phyloP scores from a whole-genome alignment of 148 eudicot species.

The Agrostemma githago region DNA sequence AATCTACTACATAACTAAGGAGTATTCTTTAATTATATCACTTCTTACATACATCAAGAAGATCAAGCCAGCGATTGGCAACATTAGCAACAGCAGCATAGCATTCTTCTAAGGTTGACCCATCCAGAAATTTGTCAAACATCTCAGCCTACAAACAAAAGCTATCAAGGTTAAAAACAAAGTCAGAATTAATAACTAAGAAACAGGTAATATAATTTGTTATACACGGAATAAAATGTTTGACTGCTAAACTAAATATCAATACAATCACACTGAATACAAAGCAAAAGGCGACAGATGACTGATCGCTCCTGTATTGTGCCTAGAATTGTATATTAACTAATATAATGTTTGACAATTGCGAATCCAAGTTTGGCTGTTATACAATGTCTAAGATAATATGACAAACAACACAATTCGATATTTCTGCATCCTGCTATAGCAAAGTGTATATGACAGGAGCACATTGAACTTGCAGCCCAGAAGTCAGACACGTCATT shows the following conservation, averaged over 20 bases:
- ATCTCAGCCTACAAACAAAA: slow-evolving; percentile 77
- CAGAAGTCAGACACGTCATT: not conserved
- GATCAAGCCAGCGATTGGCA: slow-evolving; percentile 99
- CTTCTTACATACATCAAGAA: slow-evolving; percentile 79
- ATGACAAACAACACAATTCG: not conserved
- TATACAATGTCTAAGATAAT: not conserved
- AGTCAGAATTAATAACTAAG: not conserved
- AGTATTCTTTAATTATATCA: not conserved
- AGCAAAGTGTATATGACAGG: not conserved
- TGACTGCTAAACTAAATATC: not conserved
- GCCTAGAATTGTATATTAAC: not conserved
- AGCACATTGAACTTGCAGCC: not conserved
- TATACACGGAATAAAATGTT: not conserved
- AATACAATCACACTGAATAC: not conserved
- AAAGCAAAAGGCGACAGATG: not conserved
- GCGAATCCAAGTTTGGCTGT: not conserved
- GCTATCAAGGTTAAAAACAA: slow-evolving; percentile 5
- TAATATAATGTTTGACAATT: slow-evolving; percentile 5
- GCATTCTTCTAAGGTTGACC: slow-evolving; percentile 91
- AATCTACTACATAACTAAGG: not conserved
- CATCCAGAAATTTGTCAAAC: slow-evolving; percentile 90
- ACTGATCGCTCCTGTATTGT: not conserved
- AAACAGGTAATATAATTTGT: not conserved
- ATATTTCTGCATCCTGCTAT: not conserved
- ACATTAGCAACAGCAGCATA: slow-evolving; percentile 91